These are phyloP conservation scores for Omphalea diandra DNA, from an alignment of 441 rosid genomes.

Conservation along the genomic window DNA sequence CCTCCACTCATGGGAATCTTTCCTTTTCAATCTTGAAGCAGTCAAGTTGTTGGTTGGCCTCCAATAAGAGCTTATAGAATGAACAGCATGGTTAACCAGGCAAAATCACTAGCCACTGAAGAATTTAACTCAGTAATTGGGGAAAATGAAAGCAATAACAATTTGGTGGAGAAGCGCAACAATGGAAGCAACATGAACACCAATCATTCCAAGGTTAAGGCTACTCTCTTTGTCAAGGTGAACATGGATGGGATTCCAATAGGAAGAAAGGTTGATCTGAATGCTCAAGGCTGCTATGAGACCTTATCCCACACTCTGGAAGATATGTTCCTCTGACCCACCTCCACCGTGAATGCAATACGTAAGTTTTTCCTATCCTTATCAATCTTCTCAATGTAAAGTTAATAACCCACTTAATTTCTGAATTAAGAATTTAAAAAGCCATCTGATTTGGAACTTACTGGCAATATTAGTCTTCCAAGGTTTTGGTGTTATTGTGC, in stretches of 20 bases:
- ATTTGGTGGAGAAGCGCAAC: slow-evolving; percentile 26
- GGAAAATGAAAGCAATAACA: slow-evolving; percentile 34
- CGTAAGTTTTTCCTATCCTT: slow-evolving; percentile 34
- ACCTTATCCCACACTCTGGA: slow-evolving; percentile 63
- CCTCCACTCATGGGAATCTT: neutral
- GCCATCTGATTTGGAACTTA: neutral
- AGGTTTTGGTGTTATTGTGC: neutral
- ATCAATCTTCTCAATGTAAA: slow-evolving; percentile 1
- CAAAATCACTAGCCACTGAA: slow-evolving; percentile 48
- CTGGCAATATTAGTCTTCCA: neutral
- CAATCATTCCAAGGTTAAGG: slow-evolving; percentile 35
- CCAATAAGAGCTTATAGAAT: slow-evolving; percentile 83
- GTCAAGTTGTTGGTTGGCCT: slow-evolving; percentile 96
- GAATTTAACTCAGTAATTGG: slow-evolving; percentile 40
- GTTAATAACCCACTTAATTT: neutral
- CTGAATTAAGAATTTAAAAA: neutral
- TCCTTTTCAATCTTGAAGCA: slow-evolving; percentile 32
- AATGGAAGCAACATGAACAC: slow-evolving; percentile 25
- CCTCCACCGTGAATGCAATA: slow-evolving; percentile 26
- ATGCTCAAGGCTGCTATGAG: slow-evolving; percentile 65
- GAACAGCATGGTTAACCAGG: slow-evolving; percentile 71
- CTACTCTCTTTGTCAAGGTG: slow-evolving; percentile 76
- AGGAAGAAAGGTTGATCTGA: no score
- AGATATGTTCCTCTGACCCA: slow-evolving; percentile 63
- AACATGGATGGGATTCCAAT: no score